A percentile compares a stretch with the other conserved stretches of the same genome.
These are phyloP conservation scores for Tanacetum coccineum DNA, from an alignment of 129 eudicot genomes.

Conservation along the genomic window DNA sequence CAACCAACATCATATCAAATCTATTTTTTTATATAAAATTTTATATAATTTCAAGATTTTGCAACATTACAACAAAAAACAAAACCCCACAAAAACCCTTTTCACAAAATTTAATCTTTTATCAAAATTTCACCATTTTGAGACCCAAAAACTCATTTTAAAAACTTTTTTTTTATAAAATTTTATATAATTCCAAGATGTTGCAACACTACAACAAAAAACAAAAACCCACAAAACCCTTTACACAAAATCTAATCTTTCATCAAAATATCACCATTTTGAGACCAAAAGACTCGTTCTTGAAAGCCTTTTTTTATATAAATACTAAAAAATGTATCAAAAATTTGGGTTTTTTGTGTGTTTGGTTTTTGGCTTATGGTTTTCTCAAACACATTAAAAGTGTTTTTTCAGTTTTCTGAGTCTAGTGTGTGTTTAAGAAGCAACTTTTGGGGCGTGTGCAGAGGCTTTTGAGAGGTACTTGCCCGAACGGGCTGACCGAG, in stretches of 20 bases:
- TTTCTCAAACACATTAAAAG: background rate
- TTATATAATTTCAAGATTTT: background rate
- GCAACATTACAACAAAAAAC: slow-evolving; percentile 28
- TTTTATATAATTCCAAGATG: background rate
- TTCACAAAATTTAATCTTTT: slow-evolving; percentile 20
- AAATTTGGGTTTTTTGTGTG: slow-evolving; percentile 10
- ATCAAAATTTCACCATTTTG: slow-evolving; percentile 31
- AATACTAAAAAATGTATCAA: background rate
- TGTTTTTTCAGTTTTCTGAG: slow-evolving; percentile 16
- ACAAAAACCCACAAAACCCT: slow-evolving; percentile 25
- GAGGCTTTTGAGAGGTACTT: slow-evolving; percentile 33
- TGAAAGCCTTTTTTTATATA: background rate
- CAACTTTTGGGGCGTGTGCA: slow-evolving; percentile 60
- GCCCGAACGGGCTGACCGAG: slow-evolving; percentile 30
- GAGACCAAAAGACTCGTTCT: slow-evolving; percentile 5
- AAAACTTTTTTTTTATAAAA: background rate
- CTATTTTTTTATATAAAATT: background rate
- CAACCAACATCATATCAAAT: slow-evolving; percentile 30
- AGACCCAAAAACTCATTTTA: slow-evolving; percentile 9
- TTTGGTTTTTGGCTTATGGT: slow-evolving; percentile 13
- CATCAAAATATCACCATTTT: slow-evolving; percentile 32
- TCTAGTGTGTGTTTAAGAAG: slow-evolving; percentile 24
- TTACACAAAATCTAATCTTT: slow-evolving; percentile 20
- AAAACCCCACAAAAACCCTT: slow-evolving; percentile 25
- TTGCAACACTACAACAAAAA: slow-evolving; percentile 27